These are phyloP conservation scores for Bruguiera gymnorhiza DNA, from an alignment of 345 rosid species.

Conservation along the genomic window DNA sequence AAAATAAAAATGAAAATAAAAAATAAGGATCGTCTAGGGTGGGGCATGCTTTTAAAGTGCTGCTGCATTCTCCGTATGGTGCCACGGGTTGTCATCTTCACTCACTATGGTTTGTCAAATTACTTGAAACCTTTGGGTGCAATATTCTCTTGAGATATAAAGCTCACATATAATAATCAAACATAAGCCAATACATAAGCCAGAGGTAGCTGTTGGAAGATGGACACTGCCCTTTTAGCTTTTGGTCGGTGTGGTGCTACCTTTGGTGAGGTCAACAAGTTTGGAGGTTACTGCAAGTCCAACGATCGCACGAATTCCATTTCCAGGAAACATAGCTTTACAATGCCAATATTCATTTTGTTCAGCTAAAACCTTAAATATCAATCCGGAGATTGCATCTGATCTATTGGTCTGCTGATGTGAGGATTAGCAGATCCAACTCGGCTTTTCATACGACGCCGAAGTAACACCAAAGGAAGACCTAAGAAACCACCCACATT, in stretches of 20 bases:
- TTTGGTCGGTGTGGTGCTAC: slow-evolving; percentile 6
- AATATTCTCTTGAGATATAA: slow-evolving; percentile 10
- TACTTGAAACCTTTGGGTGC: slow-evolving; percentile 10
- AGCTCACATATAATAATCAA: not conserved
- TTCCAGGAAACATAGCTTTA: too few relatives aligned
- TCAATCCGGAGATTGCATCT: too few relatives aligned
- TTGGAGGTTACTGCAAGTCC: not conserved
- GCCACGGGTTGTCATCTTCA: not conserved
- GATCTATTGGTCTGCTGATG: too few relatives aligned
- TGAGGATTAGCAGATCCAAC: too few relatives aligned
- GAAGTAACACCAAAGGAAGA: too few relatives aligned
- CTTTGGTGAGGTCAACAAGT: not conserved
- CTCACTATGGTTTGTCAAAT: slow-evolving; percentile 7
- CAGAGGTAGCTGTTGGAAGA: slow-evolving; percentile 7
- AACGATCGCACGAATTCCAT: not conserved
- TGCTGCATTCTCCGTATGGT: not conserved
- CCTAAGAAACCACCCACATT: too few relatives aligned
- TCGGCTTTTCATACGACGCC: too few relatives aligned
- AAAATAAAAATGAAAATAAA: too few relatives aligned
- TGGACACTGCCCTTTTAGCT: slow-evolving; percentile 1
- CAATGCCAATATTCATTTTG: too few relatives aligned
- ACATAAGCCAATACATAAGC: not conserved
- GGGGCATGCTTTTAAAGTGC: not conserved
- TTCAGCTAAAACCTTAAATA: too few relatives aligned
- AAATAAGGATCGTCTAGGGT: not conserved